These are phyloP conservation scores for Arthrobotrys musiformis DNA, from an alignment of 2,329 filamentous ascomycete species.

Conservation along the genomic window DNA sequence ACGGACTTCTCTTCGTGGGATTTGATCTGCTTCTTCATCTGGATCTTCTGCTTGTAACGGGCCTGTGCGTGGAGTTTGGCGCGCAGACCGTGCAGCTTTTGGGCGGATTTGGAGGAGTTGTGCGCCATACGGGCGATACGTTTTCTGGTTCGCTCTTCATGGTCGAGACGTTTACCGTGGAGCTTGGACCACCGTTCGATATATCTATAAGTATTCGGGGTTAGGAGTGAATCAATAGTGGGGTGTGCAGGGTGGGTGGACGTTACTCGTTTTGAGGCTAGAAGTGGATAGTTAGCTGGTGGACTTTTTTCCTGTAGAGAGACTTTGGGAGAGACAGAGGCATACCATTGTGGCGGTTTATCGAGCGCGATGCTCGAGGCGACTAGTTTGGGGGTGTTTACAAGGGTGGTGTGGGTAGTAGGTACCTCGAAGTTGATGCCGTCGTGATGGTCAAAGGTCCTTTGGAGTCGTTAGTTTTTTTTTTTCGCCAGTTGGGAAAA, in stretches of 20 bases:
- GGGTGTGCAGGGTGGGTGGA: not conserved
- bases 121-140: slow-evolving; percentile 87
- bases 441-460: not conserved
- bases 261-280: slow-evolving; percentile 81
- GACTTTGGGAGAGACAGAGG: not conserved
- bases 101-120: slow-evolving; percentile 86
- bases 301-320: not conserved
- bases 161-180: slow-evolving; percentile 73
- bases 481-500: slow-evolving; percentile 8
- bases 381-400: not conserved
- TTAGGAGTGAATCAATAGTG: not conserved
- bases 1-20: slow-evolving; percentile 96
- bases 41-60: slow-evolving; percentile 96
- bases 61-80: slow-evolving; percentile 95
- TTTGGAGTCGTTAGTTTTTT: not conserved
- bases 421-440: not conserved
- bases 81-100: slow-evolving; percentile 88
- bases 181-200: slow-evolving; percentile 81
- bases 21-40: slow-evolving; percentile 94
- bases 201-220: slow-evolving; percentile 64
- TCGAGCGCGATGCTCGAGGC: slow-evolving; percentile 37
- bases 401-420: not conserved
- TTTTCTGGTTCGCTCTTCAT: slow-evolving; percentile 89
- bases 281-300: slow-evolving; percentile 25
- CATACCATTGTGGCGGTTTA: slow-evolving; percentile 41